Evolutionary conservation across 2,329 filamentous ascomycete genomes (phyloP), one percentile per base, ranked within the genome.

Genomic region (Beauveria scarabaeidicola): DNA sequence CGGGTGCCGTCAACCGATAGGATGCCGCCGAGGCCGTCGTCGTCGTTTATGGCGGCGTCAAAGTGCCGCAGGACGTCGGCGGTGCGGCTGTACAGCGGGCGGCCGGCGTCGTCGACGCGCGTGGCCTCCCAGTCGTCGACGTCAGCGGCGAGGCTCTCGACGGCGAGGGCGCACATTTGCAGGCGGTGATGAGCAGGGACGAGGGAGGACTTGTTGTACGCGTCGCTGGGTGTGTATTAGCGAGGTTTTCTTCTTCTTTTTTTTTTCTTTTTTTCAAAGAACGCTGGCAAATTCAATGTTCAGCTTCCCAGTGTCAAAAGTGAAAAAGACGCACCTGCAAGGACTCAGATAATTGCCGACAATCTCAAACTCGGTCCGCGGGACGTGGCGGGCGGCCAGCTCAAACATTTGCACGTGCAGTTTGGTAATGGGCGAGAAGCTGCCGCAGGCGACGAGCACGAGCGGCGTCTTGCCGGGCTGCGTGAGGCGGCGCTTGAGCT

Each of bases 31-130:
- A 90, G 82, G 25, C 83, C 81, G 55, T 36, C 32, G 32, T 15
- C 11, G 11, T 73, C 69, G 70, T 97, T 96, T 70, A 97, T 90
- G 72, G 97, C 91, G 69, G 93, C 77, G 65, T 95, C 86, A 67
- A 97, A 94, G 74, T 97, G 93, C 69, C 96, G 91, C 52, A 97
- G 79, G 44, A 96, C 92, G 66, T 88, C 83, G 43, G 92, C 93
- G 1, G 93, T 97, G 17, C 91, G 91, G 63, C 91, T 87, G 70
- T 96, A 97, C 7, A 65, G 89, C 81, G 68, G 87, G 23, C 48
- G 40, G 48, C 57, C 57, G 27, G 57, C 25, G 57, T 48, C 38
- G 57, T 59, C 57, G 57, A 59, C 29, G 83, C 74, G 95, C 86
- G 67, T 88, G 40, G 90, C 89, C 78, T 96, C 92, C 87, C 89